phyloP scores from a whole-genome alignment of 331 rosid genomes.

The Acacia concinna region DNA sequence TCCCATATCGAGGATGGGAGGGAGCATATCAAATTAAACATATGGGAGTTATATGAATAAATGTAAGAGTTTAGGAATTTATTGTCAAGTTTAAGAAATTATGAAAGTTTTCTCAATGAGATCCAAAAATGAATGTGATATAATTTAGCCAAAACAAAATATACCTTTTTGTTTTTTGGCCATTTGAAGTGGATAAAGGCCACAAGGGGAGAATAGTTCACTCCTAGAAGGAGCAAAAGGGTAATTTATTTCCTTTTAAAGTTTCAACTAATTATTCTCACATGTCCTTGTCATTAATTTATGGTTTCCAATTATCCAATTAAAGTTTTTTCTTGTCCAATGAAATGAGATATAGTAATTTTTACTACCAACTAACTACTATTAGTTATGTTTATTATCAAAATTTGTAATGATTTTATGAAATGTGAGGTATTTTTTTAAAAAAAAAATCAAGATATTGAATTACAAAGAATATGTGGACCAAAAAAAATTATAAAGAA shows the following conservation, averaged over 20 bases:
- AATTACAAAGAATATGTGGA: neutral
- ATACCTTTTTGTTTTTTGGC: neutral
- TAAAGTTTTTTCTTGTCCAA: neutral
- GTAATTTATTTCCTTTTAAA: neutral
- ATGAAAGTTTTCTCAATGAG: no score
- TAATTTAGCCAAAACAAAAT: neutral
- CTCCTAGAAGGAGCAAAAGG: neutral
- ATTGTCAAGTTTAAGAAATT: no score
- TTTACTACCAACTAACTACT: neutral
- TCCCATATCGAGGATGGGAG: no score
- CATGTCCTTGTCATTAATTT: neutral
- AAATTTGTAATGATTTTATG: neutral
- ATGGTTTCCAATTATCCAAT: neutral
- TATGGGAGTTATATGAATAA: no score
- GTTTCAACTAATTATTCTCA: neutral
- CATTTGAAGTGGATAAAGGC: neutral
- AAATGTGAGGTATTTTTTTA: neutral
- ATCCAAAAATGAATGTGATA: no score
- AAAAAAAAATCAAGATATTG: neutral
- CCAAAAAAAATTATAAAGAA: neutral
- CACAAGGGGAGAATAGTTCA: neutral
- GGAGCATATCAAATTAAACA: no score
- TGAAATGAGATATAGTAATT: neutral
- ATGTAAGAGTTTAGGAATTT: no score
- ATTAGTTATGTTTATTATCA: no score